phyloP scores from a whole-genome alignment of 805 yeast genomes.

The Monosporozyma aerobia region DNA sequence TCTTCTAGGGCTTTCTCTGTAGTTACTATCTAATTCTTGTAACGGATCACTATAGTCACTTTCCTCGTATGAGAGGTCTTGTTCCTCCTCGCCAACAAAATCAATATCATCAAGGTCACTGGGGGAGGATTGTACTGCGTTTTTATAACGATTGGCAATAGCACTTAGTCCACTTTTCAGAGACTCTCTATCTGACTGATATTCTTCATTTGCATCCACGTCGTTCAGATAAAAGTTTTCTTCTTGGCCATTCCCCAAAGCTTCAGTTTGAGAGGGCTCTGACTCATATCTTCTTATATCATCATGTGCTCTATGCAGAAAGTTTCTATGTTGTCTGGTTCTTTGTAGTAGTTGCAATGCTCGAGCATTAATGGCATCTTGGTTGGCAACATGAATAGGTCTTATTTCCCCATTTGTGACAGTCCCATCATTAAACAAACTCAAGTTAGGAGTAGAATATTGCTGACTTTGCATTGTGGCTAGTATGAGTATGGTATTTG shows the following conservation, averaged over 20 bases:
- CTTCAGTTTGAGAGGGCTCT: background rate
- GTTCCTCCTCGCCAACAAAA: background rate
- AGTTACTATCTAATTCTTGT: background rate
- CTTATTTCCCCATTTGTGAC: slow-evolving; percentile 4
- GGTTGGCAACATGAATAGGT: slow-evolving; percentile 13
- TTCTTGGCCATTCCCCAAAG: background rate
- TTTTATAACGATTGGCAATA: background rate
- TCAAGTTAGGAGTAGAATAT: background rate
- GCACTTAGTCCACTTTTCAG: background rate
- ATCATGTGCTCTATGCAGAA: slow-evolving; percentile 9
- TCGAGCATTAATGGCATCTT: slow-evolving; percentile 23
- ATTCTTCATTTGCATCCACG: background rate
- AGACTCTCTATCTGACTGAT: background rate
- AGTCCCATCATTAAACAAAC: background rate
- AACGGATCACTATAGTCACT: background rate
- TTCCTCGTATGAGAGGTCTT: background rate
- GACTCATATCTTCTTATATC: slow-evolving; percentile 10
- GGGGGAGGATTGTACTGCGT: background rate
- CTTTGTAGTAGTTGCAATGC: slow-evolving; percentile 24
- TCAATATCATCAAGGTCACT: background rate
- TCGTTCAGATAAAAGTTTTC: background rate
- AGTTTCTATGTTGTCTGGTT: slow-evolving; percentile 22
- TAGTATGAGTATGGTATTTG: background rate
- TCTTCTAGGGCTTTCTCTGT: background rate
- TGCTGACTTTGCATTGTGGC: slow-evolving; percentile 5